Percentiles rank a stretch among this genome's conserved stretches.
Conservation (phyloP, 1,139 yeast species). For the Taphrina sp. region DNA sequence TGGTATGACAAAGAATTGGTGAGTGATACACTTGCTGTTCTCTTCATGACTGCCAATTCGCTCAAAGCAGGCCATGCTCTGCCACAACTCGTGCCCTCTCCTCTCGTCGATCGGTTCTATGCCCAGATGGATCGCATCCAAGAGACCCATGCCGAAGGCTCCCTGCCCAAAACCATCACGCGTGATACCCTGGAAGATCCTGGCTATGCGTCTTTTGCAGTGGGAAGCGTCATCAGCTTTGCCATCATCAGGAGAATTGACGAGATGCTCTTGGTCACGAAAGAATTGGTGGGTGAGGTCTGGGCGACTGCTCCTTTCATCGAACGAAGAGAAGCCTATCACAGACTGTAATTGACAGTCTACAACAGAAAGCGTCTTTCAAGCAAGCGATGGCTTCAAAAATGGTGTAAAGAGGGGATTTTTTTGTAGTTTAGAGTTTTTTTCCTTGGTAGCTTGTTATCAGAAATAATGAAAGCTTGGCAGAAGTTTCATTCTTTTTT, state of each 20-base stretch:
- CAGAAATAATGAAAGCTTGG: no score
- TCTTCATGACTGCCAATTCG: slow-evolving; percentile 42
- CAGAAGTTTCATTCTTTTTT: no score
- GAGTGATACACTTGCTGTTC: slow-evolving; percentile 41
- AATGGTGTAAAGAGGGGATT: no score
- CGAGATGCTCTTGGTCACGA: slow-evolving; percentile 40
- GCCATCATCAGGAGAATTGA: slow-evolving; percentile 42
- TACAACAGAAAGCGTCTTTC: no score
- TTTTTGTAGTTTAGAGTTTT: no score
- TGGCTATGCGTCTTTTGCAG: slow-evolving; percentile 40
- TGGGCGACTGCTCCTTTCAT: slow-evolving; percentile 31
- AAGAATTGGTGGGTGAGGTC: slow-evolving; percentile 43
- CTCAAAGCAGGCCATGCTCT: slow-evolving; percentile 40
- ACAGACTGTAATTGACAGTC: no score
- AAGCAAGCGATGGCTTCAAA: no score
- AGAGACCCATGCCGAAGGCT: slow-evolving; percentile 26
- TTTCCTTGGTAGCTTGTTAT: no score
- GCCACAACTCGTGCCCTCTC: slow-evolving; percentile 42
- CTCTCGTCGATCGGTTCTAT: slow-evolving; percentile 38
- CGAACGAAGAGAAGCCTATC: neutral
- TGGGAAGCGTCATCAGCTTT: slow-evolving; percentile 40
- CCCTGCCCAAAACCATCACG: slow-evolving; percentile 27
- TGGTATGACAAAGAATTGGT: slow-evolving; percentile 41
- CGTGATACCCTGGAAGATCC: slow-evolving; percentile 33
- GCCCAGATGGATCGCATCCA: slow-evolving; percentile 34